Percentiles rank a stretch among this genome's conserved stretches.
phyloP scores from a whole-genome alignment of 805 yeast genomes.

The Saturnispora bothae region DNA sequence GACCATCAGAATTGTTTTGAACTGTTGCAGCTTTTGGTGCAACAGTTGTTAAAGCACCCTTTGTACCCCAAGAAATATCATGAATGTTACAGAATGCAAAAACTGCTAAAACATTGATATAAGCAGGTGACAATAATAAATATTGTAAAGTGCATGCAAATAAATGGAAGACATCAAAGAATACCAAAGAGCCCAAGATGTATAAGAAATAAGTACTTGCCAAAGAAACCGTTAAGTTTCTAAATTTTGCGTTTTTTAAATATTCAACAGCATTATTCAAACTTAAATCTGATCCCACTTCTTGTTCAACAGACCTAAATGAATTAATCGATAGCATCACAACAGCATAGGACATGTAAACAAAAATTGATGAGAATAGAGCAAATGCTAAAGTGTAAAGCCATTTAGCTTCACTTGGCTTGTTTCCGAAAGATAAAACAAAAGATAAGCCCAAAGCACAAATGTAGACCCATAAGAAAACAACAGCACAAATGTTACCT shows the following conservation, averaged over 20 bases:
- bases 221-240: constrained; percentile 76
- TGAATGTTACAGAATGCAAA: constrained; percentile 93
- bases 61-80: constrained; percentile 96
- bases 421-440: constrained; percentile 84
- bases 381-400: constrained; percentile 61
- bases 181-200: constrained; percentile 62
- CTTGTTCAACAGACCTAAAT: constrained; percentile 40
- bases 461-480: constrained; percentile 79
- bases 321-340: constrained; percentile 55
- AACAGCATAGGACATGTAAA: constrained; percentile 69
- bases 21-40: constrained; percentile 46
- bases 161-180: constrained; percentile 86
- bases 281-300: constrained; percentile 23
- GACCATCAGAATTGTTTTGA: constrained; percentile 9
- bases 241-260: constrained; percentile 55
- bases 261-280: constrained; percentile 29
- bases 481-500: constrained; percentile 68
- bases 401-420: constrained; percentile 77
- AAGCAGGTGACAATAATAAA: constrained; percentile 72
- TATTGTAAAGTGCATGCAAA: constrained; percentile 78
- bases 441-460: constrained; percentile 70
- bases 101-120: constrained; percentile 79
- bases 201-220: constrained; percentile 76
- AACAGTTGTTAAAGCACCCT: constrained; percentile 58
- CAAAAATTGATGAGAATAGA: constrained; percentile 76